Conservation (phyloP, 1,139 yeast species). For the Hyphopichia burtonii region DNA sequence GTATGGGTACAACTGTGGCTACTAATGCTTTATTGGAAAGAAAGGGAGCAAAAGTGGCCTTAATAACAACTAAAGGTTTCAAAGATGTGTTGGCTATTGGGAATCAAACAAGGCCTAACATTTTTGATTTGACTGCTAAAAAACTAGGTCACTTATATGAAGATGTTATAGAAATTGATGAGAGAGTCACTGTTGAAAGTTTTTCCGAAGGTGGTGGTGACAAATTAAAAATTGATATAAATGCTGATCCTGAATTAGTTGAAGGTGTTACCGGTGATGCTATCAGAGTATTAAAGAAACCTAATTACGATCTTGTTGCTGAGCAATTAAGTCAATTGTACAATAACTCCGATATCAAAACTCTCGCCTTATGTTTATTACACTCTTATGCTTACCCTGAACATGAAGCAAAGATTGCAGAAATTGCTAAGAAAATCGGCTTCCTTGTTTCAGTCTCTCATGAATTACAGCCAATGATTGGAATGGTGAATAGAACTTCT, state of each 20-base stretch:
- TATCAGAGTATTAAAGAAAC: conserved; percentile 29
- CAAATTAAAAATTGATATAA: conserved; percentile 16
- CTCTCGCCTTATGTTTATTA: conserved; percentile 39
- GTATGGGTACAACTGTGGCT: conserved; percentile 44
- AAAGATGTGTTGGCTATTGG: conserved; percentile 46
- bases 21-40: conserved; percentile 45
- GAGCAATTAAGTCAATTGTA: conserved; percentile 24
- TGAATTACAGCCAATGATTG: conserved; percentile 45
- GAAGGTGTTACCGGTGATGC: conserved; percentile 39
- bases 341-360: conserved; percentile 24
- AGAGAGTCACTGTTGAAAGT: conserved; percentile 39
- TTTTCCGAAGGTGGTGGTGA: conserved; percentile 45
- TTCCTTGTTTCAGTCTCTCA: conserved; percentile 42
- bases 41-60: conserved; percentile 51
- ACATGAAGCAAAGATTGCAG: conserved; percentile 37
- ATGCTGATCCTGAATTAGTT: conserved; percentile 23
- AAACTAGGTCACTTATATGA: conserved; percentile 36
- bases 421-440: conserved; percentile 36
- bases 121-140: conserved; percentile 37
- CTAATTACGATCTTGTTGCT: conserved; percentile 26
- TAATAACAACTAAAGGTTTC: conserved; percentile 53
- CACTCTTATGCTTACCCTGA: conserved; percentile 42
- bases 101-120: conserved; percentile 39
- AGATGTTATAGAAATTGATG: conserved; percentile 40
- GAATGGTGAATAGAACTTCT: conserved; percentile 42